Percentiles rank a stretch among this genome's conserved stretches.
These are phyloP conservation scores for Lactarius vividus DNA, from an alignment of 768 basidiomycete species.

Conservation along the genomic window DNA sequence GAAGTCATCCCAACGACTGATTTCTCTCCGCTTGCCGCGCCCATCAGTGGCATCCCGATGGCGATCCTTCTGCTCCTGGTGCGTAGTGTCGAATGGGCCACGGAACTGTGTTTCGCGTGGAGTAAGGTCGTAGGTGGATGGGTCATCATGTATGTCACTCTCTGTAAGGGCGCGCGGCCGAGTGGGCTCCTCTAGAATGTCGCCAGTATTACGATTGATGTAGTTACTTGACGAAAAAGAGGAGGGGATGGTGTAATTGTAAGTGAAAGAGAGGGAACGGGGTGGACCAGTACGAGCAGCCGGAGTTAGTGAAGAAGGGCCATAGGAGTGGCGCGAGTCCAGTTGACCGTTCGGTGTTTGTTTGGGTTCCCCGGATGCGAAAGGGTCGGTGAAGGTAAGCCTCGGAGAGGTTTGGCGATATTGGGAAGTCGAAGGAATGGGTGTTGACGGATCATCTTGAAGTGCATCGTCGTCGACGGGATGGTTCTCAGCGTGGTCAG, in stretches of 20 bases:
- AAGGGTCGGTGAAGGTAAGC: not conserved
- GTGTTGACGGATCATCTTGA: not conserved
- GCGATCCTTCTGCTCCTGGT: constrained; percentile 38
- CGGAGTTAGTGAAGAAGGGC: constrained; percentile 12
- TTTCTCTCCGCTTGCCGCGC: constrained; percentile 54
- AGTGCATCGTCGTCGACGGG: not conserved
- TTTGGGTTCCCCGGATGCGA: not conserved
- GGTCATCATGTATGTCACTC: constrained; percentile 36
- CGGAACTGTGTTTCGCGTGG: constrained; percentile 51
- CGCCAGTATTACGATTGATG: constrained; percentile 29
- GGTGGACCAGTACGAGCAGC: constrained; percentile 24
- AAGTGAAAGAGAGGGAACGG: constrained; percentile 20
- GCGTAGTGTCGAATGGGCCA: constrained; percentile 53
- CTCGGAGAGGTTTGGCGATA: constrained; percentile 5
- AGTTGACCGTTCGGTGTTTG: not conserved
- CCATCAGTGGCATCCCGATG: constrained; percentile 45
- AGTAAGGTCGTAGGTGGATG: constrained; percentile 35
- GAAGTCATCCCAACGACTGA: constrained; percentile 40
- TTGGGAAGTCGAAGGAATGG: not conserved
- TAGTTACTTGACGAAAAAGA: constrained; percentile 14
- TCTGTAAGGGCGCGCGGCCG: constrained; percentile 26
- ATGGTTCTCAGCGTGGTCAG: not conserved
- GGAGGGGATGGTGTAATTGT: constrained; percentile 2
- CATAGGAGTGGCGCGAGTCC: constrained; percentile 1
- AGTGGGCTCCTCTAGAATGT: constrained; percentile 35